Evolutionary conservation across 2,329 filamentous ascomycete species (phyloP).

Genomic region (Sporothrix pseudoabietina): DNA sequence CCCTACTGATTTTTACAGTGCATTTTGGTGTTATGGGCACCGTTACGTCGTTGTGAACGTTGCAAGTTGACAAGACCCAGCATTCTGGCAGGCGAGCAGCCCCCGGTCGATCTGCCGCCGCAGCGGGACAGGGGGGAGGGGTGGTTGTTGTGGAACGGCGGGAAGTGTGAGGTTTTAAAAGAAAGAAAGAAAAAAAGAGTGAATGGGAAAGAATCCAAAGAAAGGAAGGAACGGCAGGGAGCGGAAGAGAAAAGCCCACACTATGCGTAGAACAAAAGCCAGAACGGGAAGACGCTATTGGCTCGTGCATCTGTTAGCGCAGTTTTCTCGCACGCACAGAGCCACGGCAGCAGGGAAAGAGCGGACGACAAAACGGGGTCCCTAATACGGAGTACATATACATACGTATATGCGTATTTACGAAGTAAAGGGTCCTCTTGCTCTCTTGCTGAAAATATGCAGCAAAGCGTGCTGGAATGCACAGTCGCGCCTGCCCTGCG

Average conservation of each 20-base stretch:
- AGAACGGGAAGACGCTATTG: neutral
- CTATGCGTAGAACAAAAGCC: neutral
- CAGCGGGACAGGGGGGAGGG: conserved; percentile 30
- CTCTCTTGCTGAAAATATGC: neutral
- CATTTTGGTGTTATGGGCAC: neutral
- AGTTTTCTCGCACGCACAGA: neutral
- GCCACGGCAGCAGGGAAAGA: neutral
- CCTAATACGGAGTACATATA: neutral
- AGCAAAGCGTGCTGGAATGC: conserved; percentile 18
- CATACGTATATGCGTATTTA: no score
- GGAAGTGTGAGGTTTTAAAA: conserved; percentile 5
- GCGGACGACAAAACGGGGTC: neutral
- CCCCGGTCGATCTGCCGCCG: conserved; percentile 36
- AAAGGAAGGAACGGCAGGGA: neutral
- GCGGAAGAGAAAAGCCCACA: neutral
- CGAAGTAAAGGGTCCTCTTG: no score
- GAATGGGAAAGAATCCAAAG: neutral
- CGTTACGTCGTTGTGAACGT: conserved; percentile 20
- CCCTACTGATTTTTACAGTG: neutral
- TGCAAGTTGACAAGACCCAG: conserved; percentile 25
- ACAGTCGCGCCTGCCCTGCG: neutral
- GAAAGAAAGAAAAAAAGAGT: conserved; percentile 5
- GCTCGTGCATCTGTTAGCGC: conserved; percentile 18
- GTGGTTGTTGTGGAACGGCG: conserved; percentile 7
- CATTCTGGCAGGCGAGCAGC: conserved; percentile 32